Evolutionary conservation across 495 filamentous ascomycete species (phyloP), one percentile per base, ranked within the genome.

Genomic region (Penicillium paxilli): DNA sequence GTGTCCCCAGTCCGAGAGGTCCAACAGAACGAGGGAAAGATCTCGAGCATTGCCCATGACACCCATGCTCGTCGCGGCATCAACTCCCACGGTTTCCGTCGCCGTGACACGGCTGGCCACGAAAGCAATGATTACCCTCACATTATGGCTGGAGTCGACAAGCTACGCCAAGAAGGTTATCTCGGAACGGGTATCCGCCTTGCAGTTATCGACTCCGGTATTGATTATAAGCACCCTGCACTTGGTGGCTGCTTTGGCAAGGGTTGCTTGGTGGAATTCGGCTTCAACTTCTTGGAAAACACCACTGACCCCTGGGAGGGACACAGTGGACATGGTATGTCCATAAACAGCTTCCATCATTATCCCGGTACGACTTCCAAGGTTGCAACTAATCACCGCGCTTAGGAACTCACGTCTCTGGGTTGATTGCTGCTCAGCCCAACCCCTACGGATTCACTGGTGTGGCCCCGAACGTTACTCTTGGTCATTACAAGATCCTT

Each of bases 221-320:
- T 79, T 55, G 82, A 85, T 58, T 85, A 82, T 55, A 75, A 57
- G 1, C 82, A 84, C 49, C 80, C 82, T 4, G 80, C 80, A 8
- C 73, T 85, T 4, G 82, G 82, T 21, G 82, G 82, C 46, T 83
- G 80, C 51, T 78, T 83, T 57, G 76, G 80, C 5, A 54, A 67
- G 4, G 80, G 76, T 26, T 84, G 80, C 59, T 61, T 82, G 60
- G 77, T 84, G 33, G 70, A 22, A 14, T 63, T 69, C n/a, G 81
- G 73, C 25, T 61, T 70, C 44, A 75, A 80, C 48, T 54, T 49
- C 21, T 14, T 59, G 9, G 47, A 51, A 2, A 41, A 57, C 30
- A 57, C 41, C 5, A 41, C 26, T 21, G 54, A 57, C 32, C 54
- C 54, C 1, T 57, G 25, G 17, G 54, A 57, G 5, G 41, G 22